Percentiles rank a stretch among this genome's conserved stretches.
These are phyloP conservation scores for Apiospora rasikravindrae DNA, from an alignment of 2,329 filamentous ascomycete species.

Conservation along the genomic window DNA sequence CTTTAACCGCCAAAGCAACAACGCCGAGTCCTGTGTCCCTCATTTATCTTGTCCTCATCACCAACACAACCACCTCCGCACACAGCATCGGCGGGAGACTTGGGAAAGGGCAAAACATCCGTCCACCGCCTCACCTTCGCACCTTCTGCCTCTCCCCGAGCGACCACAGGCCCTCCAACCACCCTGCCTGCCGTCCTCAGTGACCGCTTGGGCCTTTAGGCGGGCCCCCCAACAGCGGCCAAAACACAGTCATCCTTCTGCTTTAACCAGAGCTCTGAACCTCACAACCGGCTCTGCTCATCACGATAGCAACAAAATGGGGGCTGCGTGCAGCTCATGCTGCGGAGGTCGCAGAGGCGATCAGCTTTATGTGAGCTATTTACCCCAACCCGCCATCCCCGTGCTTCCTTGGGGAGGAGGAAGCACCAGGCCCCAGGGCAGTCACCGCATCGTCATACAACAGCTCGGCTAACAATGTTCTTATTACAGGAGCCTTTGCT, in stretches of 20 bases:
- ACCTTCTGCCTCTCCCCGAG: not conserved
- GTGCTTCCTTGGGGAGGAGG: not conserved
- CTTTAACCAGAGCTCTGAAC: not conserved
- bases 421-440: not conserved
- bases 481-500: constrained; percentile 83
- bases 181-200: constrained; percentile 4
- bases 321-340: constrained; percentile 20
- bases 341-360: constrained; percentile 21
- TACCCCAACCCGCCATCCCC: not conserved
- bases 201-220: constrained; percentile 19
- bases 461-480: constrained; percentile 7
- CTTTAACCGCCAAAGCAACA: not conserved
- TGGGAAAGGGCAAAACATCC: not conserved
- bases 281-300: constrained; percentile 4
- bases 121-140: not conserved
- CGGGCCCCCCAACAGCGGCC: constrained; percentile 19
- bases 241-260: constrained; percentile 18
- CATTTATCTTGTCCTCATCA: constrained; percentile 5
- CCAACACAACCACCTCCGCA: not conserved
- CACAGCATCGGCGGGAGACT: not conserved
- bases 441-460: not conserved
- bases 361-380: constrained; percentile 18
- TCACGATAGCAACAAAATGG: constrained; percentile 18
- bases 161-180: not conserved
- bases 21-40: not conserved